phyloP scores from a whole-genome alignment of 495 filamentous ascomycete genomes.

The Podospora pseudocomata region DNA sequence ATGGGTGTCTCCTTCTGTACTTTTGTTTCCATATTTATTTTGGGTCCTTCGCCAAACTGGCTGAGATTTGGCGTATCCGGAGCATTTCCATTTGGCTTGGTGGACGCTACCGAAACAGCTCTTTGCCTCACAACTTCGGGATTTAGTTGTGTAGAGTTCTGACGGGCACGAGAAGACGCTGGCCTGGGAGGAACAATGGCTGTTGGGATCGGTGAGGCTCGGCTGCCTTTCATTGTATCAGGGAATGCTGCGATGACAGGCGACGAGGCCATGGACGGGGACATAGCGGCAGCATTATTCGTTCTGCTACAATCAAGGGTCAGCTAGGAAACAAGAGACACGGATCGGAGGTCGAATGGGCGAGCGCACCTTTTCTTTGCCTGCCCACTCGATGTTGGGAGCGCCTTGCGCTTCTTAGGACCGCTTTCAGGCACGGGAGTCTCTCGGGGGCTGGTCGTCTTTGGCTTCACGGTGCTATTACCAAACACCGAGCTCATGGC shows the following conservation, averaged over 20 bases:
- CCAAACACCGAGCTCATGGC: constrained; percentile 60
- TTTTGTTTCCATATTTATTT: constrained; percentile 32
- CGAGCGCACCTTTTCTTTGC: constrained; percentile 67
- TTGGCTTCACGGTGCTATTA: constrained; percentile 47
- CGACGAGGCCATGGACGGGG: constrained; percentile 68
- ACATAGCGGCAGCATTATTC: constrained; percentile 43
- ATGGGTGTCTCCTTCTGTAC: constrained; percentile 34
- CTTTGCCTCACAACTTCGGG: constrained; percentile 53
- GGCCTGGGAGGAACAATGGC: constrained; percentile 47
- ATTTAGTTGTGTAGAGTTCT: constrained; percentile 58
- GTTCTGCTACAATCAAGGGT: constrained; percentile 26
- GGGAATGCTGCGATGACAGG: constrained; percentile 63
- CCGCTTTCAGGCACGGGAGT: constrained; percentile 56
- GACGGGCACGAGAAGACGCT: constrained; percentile 63
- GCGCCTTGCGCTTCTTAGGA: constrained; percentile 64
- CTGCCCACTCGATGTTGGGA: constrained; percentile 57
- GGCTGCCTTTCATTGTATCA: constrained; percentile 39
- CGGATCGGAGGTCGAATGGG: neutral
- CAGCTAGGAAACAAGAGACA: constrained; percentile 7
- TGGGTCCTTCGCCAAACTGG: constrained; percentile 27
- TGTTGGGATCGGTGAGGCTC: constrained; percentile 37
- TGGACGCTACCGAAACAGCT: constrained; percentile 59
- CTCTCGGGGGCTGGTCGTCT: constrained; percentile 58
- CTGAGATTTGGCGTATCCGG: constrained; percentile 27
- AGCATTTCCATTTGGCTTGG: constrained; percentile 33